These are phyloP conservation scores for Dendrobium catenatum DNA, from an alignment of 106 monocot species.

Conservation along the genomic window DNA sequence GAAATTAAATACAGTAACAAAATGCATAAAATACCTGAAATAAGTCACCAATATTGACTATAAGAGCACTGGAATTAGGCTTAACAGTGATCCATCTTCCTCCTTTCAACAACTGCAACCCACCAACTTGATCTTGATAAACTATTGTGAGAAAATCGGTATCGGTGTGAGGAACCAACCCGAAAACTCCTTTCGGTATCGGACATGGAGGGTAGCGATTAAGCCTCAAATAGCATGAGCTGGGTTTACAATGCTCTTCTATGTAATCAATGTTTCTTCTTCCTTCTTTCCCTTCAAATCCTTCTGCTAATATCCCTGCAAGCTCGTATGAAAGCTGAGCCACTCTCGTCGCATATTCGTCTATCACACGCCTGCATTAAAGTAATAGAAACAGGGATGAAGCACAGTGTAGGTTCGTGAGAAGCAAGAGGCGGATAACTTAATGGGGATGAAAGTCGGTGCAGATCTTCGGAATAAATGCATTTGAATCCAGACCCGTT, in stretches of 20 bases:
- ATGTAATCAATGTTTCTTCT: conserved; percentile 6
- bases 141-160: conserved; percentile 92
- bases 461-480: background rate
- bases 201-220: conserved; percentile 85
- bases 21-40: conserved; percentile 24
- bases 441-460: background rate
- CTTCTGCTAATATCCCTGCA: conserved; percentile 19
- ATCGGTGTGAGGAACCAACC: conserved; percentile 82
- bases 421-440: no score
- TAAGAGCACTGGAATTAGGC: conserved; percentile 64
- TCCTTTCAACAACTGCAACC: conserved; percentile 77
- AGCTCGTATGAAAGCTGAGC: conserved; percentile 21
- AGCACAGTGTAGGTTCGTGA: no score
- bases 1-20: no score
- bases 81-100: conserved; percentile 64
- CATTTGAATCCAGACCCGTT: background rate
- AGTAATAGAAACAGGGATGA: background rate
- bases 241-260: conserved; percentile 20
- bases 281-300: conserved; percentile 9
- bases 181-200: conserved; percentile 32
- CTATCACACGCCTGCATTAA: conserved; percentile 17
- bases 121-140: conserved; percentile 75
- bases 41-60: conserved; percentile 51
- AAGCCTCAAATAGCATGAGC: conserved; percentile 74
- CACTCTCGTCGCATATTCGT: conserved; percentile 23